These are phyloP conservation scores for Leucoagaricus sp. DNA, from an alignment of 1,284 basidiomycete species.

Conservation along the genomic window DNA sequence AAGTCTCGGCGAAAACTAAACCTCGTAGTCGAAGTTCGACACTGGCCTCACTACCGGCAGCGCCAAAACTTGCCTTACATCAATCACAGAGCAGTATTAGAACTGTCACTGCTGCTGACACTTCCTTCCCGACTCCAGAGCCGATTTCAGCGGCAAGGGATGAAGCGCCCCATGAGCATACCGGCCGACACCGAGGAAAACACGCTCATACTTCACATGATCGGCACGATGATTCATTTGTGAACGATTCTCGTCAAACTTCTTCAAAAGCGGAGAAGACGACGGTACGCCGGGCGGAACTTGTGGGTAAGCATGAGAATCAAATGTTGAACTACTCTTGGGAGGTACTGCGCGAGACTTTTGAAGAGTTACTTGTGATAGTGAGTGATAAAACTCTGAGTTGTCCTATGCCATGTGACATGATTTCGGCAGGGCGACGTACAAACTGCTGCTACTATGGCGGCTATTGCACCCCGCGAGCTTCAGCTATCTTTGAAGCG, in stretches of 20 bases:
- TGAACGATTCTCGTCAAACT: too few relatives aligned
- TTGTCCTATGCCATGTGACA: background rate
- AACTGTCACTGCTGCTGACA: slow-evolving; percentile 56
- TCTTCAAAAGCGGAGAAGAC: slow-evolving; percentile 22
- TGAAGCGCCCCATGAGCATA: background rate
- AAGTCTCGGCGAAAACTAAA: slow-evolving; percentile 29
- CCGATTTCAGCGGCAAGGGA: background rate
- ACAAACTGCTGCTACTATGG: slow-evolving; percentile 74
- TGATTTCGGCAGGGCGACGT: slow-evolving; percentile 58
- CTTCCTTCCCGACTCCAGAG: background rate
- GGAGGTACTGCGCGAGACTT: slow-evolving; percentile 51
- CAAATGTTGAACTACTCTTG: slow-evolving; percentile 53
- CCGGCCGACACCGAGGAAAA: background rate
- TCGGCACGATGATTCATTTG: background rate
- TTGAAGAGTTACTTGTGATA: slow-evolving; percentile 65
- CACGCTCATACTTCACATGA: too few relatives aligned
- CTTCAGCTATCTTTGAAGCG: slow-evolving; percentile 46
- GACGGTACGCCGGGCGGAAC: slow-evolving; percentile 39
- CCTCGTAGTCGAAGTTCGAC: slow-evolving; percentile 61
- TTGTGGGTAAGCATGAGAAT: slow-evolving; percentile 52
- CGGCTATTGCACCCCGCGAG: slow-evolving; percentile 58
- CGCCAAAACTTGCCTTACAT: slow-evolving; percentile 27
- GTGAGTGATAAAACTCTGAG: slow-evolving; percentile 35
- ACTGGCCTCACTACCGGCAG: slow-evolving; percentile 52
- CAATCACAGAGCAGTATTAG: slow-evolving; percentile 67